A percentile compares a stretch with the other conserved stretches of the same genome.
phyloP scores from a whole-genome alignment of 495 filamentous ascomycete genomes.

The Trichodelitschia bisporula region DNA sequence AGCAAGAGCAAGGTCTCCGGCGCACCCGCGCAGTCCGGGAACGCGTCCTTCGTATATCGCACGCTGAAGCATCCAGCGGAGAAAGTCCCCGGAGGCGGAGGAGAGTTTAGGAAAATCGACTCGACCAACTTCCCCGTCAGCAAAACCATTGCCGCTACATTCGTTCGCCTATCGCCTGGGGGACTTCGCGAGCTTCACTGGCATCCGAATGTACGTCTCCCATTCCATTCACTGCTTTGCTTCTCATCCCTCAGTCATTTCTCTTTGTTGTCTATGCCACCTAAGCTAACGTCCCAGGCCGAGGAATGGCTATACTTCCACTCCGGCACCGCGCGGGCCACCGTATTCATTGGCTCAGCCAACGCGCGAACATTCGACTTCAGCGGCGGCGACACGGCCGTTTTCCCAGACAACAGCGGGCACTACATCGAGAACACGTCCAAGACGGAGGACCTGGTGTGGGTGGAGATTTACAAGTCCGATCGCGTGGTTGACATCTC shows the following conservation, averaged over 20 bases:
- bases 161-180: constrained; percentile 32
- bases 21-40: constrained; percentile 24
- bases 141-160: constrained; percentile 32
- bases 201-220: constrained; percentile 33
- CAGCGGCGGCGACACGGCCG: constrained; percentile 33
- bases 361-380: constrained; percentile 41
- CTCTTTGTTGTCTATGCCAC: background rate
- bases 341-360: constrained; percentile 31
- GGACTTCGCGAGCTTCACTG: constrained; percentile 39
- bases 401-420: constrained; percentile 36
- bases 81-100: constrained; percentile 31
- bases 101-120: constrained; percentile 33
- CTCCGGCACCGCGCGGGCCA: constrained; percentile 30
- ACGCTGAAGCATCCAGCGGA: constrained; percentile 24
- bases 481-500: constrained; percentile 37
- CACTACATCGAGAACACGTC: constrained; percentile 46
- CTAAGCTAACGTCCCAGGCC: constrained; percentile 20
- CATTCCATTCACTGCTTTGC: background rate
- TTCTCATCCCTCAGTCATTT: constrained; percentile 4
- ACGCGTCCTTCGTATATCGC: constrained; percentile 31
- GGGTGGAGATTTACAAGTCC: constrained; percentile 42
- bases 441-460: constrained; percentile 30
- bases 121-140: constrained; percentile 34
- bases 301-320: constrained; percentile 47
- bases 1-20: constrained; percentile 24